Evolutionary conservation across 306 rosid species (phyloP).

Genomic region (Pyrus bretschneideri): DNA sequence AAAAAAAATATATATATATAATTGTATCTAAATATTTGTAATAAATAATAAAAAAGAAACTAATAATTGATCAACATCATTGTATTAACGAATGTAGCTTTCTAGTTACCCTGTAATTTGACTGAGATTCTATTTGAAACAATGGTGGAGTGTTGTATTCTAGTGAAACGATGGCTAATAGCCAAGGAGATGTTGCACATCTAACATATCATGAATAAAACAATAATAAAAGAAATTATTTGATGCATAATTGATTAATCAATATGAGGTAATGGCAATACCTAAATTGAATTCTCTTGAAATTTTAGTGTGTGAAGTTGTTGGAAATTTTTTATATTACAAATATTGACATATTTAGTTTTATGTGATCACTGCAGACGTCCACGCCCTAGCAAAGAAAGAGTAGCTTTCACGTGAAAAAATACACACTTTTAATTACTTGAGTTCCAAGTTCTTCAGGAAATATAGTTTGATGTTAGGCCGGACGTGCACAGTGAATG

Average conservation of each 20-base stretch:
- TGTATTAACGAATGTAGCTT: neutral
- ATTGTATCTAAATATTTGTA: too few species aligned
- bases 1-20: too few species aligned
- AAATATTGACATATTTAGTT: too few species aligned
- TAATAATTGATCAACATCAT: neutral
- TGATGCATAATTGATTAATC: neutral
- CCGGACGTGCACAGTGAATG: slow-evolving; percentile 20
- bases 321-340: neutral
- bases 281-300: neutral
- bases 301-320: neutral
- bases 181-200: too few species aligned
- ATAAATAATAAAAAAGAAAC: too few species aligned
- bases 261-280: neutral
- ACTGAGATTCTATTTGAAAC: neutral
- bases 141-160: neutral
- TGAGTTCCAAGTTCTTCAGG: neutral
- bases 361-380: too few species aligned
- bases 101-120: neutral
- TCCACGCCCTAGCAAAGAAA: too few species aligned
- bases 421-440: neutral
- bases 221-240: neutral
- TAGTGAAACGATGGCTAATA: neutral
- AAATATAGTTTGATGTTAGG: slow-evolving; percentile 10
- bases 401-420: neutral
- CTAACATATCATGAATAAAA: neutral